A percentile compares a stretch with the other conserved stretches of the same genome.
phyloP scores from a whole-genome alignment of 2,329 filamentous ascomycete species.

The Fusarium coffeatum region DNA sequence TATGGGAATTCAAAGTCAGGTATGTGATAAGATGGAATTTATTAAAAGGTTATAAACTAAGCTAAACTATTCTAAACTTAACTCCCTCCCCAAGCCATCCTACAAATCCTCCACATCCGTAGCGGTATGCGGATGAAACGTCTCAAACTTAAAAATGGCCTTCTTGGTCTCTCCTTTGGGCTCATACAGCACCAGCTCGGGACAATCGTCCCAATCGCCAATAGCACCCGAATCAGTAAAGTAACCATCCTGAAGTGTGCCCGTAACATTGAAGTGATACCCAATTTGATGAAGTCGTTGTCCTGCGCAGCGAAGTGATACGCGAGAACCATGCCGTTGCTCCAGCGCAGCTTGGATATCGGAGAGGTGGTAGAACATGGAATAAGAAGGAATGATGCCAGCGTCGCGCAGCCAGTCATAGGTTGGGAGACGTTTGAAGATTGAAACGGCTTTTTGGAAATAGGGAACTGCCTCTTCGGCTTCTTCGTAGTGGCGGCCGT shows the following conservation, averaged over 20 bases:
- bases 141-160: conserved; percentile 24
- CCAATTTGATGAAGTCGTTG: conserved; percentile 13
- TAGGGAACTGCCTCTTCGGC: conserved; percentile 19
- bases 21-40: background rate
- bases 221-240: conserved; percentile 9
- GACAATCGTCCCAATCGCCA: background rate
- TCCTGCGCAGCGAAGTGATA: conserved; percentile 10
- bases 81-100: no score
- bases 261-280: conserved; percentile 27
- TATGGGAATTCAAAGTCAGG: background rate
- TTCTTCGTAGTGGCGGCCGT: conserved; percentile 9
- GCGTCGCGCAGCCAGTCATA: conserved; percentile 24
- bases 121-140: conserved; percentile 26
- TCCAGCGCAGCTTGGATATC: conserved; percentile 18
- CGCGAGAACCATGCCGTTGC: conserved; percentile 15
- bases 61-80: background rate
- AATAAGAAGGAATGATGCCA: conserved; percentile 19
- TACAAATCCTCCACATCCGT: conserved; percentile 27
- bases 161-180: conserved; percentile 28
- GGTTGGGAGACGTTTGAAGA: conserved; percentile 16
- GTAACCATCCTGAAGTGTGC: conserved; percentile 8
- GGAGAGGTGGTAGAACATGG: conserved; percentile 14
- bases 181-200: conserved; percentile 18
- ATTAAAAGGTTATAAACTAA: conserved; percentile 10
- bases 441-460: conserved; percentile 16